Evolutionary conservation across 768 basidiomycete species (phyloP).

Genomic region (Tulasnella sp.): DNA sequence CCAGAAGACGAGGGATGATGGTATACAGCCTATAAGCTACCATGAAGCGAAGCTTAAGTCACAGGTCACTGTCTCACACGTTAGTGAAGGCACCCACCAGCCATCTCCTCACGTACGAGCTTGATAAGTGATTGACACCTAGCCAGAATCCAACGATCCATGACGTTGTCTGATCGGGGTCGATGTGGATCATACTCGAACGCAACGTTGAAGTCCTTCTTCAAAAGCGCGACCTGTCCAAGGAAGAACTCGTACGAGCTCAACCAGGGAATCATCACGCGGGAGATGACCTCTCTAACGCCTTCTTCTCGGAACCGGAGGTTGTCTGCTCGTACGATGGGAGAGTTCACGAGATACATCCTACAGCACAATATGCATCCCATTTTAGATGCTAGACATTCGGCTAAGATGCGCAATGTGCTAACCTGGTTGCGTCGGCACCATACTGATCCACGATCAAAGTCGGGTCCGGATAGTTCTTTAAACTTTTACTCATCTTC

Average conservation of each 20-base stretch:
- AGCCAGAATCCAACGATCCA: conserved; percentile 98
- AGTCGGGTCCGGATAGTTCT: conserved; percentile 95
- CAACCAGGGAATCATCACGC: conserved; percentile 95
- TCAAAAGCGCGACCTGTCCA: conserved; percentile 78
- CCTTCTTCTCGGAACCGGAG: conserved; percentile 97
- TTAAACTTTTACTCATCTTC: conserved; percentile 98
- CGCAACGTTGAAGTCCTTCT: conserved; percentile 62
- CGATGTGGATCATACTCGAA: conserved; percentile 87
- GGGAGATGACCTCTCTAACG: conserved; percentile 89
- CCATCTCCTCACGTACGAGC: conserved; percentile 89
- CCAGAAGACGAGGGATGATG: conserved; percentile 87
- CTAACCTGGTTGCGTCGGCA: conserved; percentile 83
- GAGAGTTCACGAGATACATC: conserved; percentile 98
- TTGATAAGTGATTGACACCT: conserved; percentile 95
- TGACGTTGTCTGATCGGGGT: conserved; percentile 76
- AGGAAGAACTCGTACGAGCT: conserved; percentile 99
- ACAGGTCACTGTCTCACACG: not conserved
- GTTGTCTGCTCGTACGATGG: conserved; percentile 95
- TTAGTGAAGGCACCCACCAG: conserved; percentile 33
- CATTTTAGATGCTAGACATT: too few species aligned
- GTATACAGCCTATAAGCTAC: conserved; percentile 86
- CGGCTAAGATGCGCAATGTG: not conserved
- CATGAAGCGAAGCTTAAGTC: not conserved
- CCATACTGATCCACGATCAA: conserved; percentile 83
- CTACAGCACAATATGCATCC: conserved; percentile 31